Evolutionary conservation across 495 filamentous ascomycete species (phyloP).

Genomic region (Cercophora newfieldiana): DNA sequence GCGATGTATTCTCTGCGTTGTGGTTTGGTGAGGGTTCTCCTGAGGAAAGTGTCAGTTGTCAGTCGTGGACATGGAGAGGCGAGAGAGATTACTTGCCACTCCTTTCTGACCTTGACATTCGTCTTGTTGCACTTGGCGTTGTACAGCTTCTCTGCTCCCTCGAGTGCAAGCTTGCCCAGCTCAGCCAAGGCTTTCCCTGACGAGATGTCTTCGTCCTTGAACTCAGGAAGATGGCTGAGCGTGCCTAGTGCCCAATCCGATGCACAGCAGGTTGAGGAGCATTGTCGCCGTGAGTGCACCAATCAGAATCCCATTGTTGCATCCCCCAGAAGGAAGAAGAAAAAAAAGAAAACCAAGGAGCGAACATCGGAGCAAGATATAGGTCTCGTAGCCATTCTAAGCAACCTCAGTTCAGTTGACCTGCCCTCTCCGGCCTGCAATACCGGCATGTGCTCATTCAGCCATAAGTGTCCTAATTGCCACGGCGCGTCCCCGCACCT

Average conservation of each 20-base stretch:
- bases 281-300: background rate
- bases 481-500: background rate
- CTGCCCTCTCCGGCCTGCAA: background rate
- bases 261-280: background rate
- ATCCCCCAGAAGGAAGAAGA: background rate
- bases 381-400: background rate
- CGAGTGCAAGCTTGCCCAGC: background rate
- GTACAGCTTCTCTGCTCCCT: background rate
- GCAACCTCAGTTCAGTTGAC: background rate
- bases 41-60: no score
- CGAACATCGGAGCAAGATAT: no score
- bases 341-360: no score
- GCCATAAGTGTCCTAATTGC: background rate
- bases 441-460: background rate
- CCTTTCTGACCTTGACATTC: background rate
- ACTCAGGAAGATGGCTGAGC: background rate
- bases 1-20: constrained; percentile 60
- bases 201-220: background rate
- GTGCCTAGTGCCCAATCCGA: background rate
- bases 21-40: constrained; percentile 38
- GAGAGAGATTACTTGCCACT: background rate
- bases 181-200: background rate
- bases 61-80: background rate
- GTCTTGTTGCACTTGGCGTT: background rate
- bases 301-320: background rate